Base-by-base conservation (phyloP, 2,329 filamentous ascomycete species). In the Trichophyton benhamiae region DNA sequence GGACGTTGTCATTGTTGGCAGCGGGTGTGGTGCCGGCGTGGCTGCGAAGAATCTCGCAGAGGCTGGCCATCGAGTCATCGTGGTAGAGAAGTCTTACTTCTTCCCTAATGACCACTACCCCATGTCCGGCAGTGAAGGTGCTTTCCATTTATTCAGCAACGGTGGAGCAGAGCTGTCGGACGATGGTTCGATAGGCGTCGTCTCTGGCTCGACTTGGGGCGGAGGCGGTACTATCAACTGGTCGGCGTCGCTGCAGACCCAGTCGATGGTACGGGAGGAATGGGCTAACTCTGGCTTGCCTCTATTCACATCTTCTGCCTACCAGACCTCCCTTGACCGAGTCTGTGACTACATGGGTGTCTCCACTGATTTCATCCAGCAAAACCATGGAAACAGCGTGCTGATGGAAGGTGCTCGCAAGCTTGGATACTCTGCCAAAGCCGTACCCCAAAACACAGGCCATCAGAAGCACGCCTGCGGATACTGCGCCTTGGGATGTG, bases 141-240 rank as follows among this genome's bases (percentile, higher is more conserved):
- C 77, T 52, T 72, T 79, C 5, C 83, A 87, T 67, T 77, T 96
- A 30, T 94, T 83, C 67, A 87, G 91, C 67, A 84, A 83, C 63
- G 82, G 82, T 22, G 87, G 87, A 6, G 72, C 83, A 17, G 67
- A 81, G 3, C 68, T 79, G 66, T 77, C 79, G 64, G 78, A 87
- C 63, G 81, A 87, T 68, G 76, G 77, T 9, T 80, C 81, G 4
- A 77, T 86, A 36, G 81, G 76, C 15, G 72, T 92, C 11, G 71
- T 88, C 2, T 83, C 87, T 0, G 91, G 88, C 1, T 82, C 83
- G 61, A 83, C 83, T 36, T 95, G 87, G 83, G 91, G 91, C 33
- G 91, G 91, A 48, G 91, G 91, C 61, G 91, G 91, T 4, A 90
- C 89, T 0, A 75, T 96, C 67, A 96, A 96, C 73, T 96, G 91